A percentile compares a stretch with the other conserved stretches of the same genome.
These are phyloP conservation scores for Ceratorhiza oryzae-sativae DNA, from an alignment of 1,284 basidiomycete genomes.

Conservation along the genomic window DNA sequence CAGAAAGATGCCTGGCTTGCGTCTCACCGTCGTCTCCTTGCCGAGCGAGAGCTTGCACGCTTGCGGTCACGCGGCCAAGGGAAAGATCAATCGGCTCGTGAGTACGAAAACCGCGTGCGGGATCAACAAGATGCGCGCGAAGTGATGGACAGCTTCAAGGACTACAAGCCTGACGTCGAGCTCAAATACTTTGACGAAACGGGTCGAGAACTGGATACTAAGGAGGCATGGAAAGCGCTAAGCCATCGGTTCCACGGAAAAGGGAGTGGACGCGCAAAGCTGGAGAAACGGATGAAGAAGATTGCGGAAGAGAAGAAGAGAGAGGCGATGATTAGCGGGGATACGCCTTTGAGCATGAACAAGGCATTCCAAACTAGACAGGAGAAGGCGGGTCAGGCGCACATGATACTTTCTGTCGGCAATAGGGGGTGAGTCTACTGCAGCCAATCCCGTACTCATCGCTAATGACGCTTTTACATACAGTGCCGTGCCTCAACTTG, in stretches of 20 bases:
- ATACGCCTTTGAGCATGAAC: conserved; percentile 92
- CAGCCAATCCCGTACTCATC: not conserved
- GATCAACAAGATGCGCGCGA: conserved; percentile 91
- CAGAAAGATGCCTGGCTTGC: conserved; percentile 92
- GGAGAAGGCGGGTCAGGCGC: conserved; percentile 90
- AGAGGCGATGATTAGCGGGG: conserved; percentile 87
- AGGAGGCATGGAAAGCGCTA: conserved; percentile 97
- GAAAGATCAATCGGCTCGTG: conserved; percentile 92
- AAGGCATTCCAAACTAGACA: conserved; percentile 89
- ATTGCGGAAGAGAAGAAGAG: conserved; percentile 94
- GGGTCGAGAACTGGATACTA: conserved; percentile 86
- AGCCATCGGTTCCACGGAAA: conserved; percentile 97
- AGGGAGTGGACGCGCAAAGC: conserved; percentile 92
- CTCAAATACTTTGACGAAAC: conserved; percentile 98
- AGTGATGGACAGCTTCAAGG: conserved; percentile 82
- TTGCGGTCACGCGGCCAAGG: conserved; percentile 77
- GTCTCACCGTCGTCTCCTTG: conserved; percentile 76
- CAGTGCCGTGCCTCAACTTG: conserved; percentile 80
- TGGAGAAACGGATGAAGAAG: conserved; percentile 91
- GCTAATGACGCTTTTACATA: conserved; percentile 41
- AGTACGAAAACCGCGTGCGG: conserved; percentile 90
- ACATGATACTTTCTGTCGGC: conserved; percentile 92
- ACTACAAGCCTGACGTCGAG: conserved; percentile 97
- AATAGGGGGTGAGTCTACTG: conserved; percentile 78
- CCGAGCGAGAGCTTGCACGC: conserved; percentile 81